phyloP scores from a whole-genome alignment of 2,329 filamentous ascomycete species.

The Neurospora sp. region DNA sequence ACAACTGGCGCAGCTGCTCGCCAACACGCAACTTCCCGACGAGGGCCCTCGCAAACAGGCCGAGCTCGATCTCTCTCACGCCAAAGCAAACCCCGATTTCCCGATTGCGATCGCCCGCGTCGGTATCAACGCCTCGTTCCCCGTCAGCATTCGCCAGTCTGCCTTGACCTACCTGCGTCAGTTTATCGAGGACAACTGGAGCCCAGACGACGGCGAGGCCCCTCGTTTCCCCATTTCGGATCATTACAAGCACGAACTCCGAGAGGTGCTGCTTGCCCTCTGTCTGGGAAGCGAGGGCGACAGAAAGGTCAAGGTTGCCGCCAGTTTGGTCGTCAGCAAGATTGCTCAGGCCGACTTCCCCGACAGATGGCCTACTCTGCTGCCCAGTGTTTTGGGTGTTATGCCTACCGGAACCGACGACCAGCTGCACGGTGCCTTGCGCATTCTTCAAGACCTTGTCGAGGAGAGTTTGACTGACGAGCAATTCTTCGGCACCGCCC shows the following conservation, averaged over 20 bases:
- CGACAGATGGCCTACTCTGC: slow-evolving; percentile 84
- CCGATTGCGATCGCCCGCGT: slow-evolving; percentile 73
- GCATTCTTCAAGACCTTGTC: slow-evolving; percentile 80
- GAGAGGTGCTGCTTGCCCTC: slow-evolving; percentile 65
- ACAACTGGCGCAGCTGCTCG: slow-evolving; percentile 79
- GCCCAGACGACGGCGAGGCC: slow-evolving; percentile 59
- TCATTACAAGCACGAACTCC: slow-evolving; percentile 62
- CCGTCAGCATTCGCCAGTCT: slow-evolving; percentile 69
- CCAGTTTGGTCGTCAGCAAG: slow-evolving; percentile 81
- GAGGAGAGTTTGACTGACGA: slow-evolving; percentile 90
- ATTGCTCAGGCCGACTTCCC: slow-evolving; percentile 91
- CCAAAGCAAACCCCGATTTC: slow-evolving; percentile 61
- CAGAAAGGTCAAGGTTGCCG: slow-evolving; percentile 79
- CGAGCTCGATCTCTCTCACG: slow-evolving; percentile 69
- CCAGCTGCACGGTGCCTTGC: slow-evolving; percentile 81
- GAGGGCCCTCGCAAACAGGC: slow-evolving; percentile 75
- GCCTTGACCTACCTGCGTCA: slow-evolving; percentile 71
- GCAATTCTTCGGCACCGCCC: slow-evolving; percentile 86
- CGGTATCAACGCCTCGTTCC: slow-evolving; percentile 64
- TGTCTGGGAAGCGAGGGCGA: slow-evolving; percentile 65
- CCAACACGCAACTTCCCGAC: slow-evolving; percentile 71
- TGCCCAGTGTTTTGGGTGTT: slow-evolving; percentile 68
- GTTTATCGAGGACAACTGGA: slow-evolving; percentile 82
- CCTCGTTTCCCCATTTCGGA: slow-evolving; percentile 59
- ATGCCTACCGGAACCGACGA: slow-evolving; percentile 67